Evolutionary conservation across 73 alveolate species (phyloP), one percentile per base, ranked within the genome.

Genomic region (Paramecium caudatum): DNA sequence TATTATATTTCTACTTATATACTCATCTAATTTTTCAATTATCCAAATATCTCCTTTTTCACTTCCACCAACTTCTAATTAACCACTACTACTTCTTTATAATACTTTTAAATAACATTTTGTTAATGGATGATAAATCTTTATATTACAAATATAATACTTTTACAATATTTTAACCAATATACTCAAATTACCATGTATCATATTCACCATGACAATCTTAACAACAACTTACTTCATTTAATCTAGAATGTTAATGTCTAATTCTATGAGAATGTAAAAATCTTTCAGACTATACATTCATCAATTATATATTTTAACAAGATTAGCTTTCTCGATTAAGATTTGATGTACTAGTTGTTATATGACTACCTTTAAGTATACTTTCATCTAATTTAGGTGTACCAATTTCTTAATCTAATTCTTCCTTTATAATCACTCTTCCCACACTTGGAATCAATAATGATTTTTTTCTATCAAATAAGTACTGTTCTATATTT

Each of bases 321-420:
- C n/a, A n/a, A n/a, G n/a, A n/a, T n/a, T n/a, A n/a, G n/a, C n/a
- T n/a, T n/a, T n/a, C n/a, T n/a, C n/a, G n/a, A n/a, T n/a, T 55
- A 10, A 5, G 7, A 55, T 55, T 23, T 21, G 80, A 55, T 2
- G 80, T 55, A 55, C 46, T 12, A 21, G 80, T 27, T 55, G 17
- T 55, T 10, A 55, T 27, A 10, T 55, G 17, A 55, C 43, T 55
- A 21, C 30, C 70, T 55, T 55, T 49, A 3, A 17, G 9, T 10
- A 55, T 12, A 55, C 80, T 55, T 23, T 19, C 13, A 5, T 5
- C 80, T 4, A 6, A 23, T 0, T 55, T 23, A 7, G 46, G 80
- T 55, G 80, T 55, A 21, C 41, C 80, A 4, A 43, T 55, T 21
- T 55, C 80, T 55, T 55, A 27, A 55, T 25, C 45, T 27, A 55